A percentile compares a stretch with the other conserved stretches of the same genome.
These are phyloP conservation scores for Penicillium sp. DNA, from an alignment of 2,329 filamentous ascomycete genomes.

Conservation along the genomic window DNA sequence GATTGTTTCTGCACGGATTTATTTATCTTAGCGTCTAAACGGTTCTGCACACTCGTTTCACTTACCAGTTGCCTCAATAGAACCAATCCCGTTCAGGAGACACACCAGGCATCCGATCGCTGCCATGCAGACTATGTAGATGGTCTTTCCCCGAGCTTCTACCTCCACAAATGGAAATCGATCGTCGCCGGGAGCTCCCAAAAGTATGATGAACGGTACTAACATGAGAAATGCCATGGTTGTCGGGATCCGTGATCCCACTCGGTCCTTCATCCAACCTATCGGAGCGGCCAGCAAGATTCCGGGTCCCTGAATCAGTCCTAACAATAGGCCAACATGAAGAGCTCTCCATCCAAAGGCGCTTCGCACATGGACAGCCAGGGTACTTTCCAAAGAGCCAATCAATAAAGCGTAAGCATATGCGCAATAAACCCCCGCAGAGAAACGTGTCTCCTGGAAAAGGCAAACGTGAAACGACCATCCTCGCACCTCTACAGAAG, in stretches of 20 bases:
- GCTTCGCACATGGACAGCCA: constrained; percentile 9
- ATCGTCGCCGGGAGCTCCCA: not conserved
- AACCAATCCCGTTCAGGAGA: not conserved
- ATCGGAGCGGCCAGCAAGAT: constrained; percentile 2
- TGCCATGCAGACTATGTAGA: not conserved
- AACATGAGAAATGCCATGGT: not conserved
- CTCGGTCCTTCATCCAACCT: constrained; percentile 1
- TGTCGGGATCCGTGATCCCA: constrained; percentile 1
- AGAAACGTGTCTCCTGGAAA: constrained; percentile 4
- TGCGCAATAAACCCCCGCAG: constrained; percentile 6
- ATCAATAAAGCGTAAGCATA: constrained; percentile 13
- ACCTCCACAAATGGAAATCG: not conserved
- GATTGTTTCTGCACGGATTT: constrained; percentile 6
- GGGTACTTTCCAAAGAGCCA: constrained; percentile 10
- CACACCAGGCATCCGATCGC: not conserved
- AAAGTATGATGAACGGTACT: not conserved
- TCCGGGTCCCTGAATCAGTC: constrained; percentile 9
- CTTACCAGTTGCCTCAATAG: not conserved
- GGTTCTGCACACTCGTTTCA: not conserved
- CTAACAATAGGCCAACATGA: constrained; percentile 10
- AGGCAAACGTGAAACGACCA: constrained; percentile 9
- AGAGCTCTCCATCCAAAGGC: constrained; percentile 14
- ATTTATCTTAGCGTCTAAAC: not conserved
- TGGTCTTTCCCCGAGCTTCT: not conserved
- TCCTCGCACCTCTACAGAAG: not conserved